Conservation (phyloP, 306 rosid species). For the Sechiopsis laciniata region DNA sequence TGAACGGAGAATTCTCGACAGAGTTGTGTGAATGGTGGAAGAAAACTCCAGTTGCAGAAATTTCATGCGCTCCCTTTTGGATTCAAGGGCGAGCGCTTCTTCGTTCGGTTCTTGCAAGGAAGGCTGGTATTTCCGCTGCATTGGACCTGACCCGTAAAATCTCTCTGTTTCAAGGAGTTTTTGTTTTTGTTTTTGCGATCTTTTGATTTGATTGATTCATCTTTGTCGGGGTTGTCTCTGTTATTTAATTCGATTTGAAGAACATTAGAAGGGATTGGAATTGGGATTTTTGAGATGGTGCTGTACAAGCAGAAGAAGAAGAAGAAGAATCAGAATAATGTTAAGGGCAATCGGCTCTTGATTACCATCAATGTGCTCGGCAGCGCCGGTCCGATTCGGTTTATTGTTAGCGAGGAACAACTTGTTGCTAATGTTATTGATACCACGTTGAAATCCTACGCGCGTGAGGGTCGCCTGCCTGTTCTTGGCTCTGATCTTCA, state of each 20-base stretch:
- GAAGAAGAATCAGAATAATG: constrained; percentile 57
- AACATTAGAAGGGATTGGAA: background rate
- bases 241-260: background rate
- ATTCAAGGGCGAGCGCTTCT: constrained; percentile 62
- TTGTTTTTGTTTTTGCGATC: background rate
- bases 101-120: constrained; percentile 89
- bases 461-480: constrained; percentile 94
- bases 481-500: constrained; percentile 49
- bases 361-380: constrained; percentile 76
- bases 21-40: constrained; percentile 84
- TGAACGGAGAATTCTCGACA: constrained; percentile 17
- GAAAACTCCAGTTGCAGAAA: constrained; percentile 14
- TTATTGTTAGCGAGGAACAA: constrained; percentile 64
- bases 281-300: constrained; percentile 46
- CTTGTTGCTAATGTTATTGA: constrained; percentile 64
- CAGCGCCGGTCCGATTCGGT: constrained; percentile 92
- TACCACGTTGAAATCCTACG: constrained; percentile 75
- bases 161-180: background rate
- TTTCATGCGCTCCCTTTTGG: too few species aligned
- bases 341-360: constrained; percentile 56
- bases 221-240: background rate
- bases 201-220: background rate
- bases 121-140: constrained; percentile 99
- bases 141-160: constrained; percentile 80
- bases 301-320: constrained; percentile 65